phyloP scores from a whole-genome alignment of 1,139 yeast genomes.

The Dujonia santamariae region DNA sequence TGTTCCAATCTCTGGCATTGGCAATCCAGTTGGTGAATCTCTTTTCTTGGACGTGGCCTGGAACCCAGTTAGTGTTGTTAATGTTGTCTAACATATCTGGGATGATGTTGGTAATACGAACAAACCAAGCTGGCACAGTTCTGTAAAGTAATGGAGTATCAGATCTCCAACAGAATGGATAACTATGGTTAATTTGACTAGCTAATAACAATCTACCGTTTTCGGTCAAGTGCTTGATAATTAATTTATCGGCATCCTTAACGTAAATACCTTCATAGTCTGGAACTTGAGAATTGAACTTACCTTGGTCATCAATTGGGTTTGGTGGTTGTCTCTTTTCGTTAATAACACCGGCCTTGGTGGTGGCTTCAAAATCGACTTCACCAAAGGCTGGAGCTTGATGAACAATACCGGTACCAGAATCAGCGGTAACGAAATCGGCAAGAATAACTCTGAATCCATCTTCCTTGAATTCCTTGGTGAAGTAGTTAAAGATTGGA shows the following conservation, averaged over 20 bases:
- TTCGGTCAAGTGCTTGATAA: constrained; percentile 79
- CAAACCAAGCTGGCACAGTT: constrained; percentile 98
- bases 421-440: constrained; percentile 83
- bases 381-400: constrained; percentile 99
- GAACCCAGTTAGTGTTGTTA: constrained; percentile 92
- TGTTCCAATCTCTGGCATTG: constrained; percentile 98
- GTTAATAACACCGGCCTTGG: constrained; percentile 68
- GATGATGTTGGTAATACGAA: constrained; percentile 78
- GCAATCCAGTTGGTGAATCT: constrained; percentile 97
- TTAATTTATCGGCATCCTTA: constrained; percentile 91
- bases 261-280: constrained; percentile 84
- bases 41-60: constrained; percentile 83
- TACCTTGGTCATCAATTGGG: constrained; percentile 91
- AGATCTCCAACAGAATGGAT: constrained; percentile 99
- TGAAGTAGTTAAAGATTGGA: constrained; percentile 82
- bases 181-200: constrained; percentile 88
- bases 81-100: constrained; percentile 89
- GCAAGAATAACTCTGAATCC: constrained; percentile 83
- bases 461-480: constrained; percentile 66
- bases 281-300: constrained; percentile 68
- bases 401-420: constrained; percentile 99
- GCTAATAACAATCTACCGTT: constrained; percentile 72
- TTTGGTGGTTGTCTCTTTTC: constrained; percentile 78
- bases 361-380: constrained; percentile 87
- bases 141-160: constrained; percentile 96